Base-by-base conservation (phyloP, 768 basidiomycete species). In the Mycena metata region DNA sequence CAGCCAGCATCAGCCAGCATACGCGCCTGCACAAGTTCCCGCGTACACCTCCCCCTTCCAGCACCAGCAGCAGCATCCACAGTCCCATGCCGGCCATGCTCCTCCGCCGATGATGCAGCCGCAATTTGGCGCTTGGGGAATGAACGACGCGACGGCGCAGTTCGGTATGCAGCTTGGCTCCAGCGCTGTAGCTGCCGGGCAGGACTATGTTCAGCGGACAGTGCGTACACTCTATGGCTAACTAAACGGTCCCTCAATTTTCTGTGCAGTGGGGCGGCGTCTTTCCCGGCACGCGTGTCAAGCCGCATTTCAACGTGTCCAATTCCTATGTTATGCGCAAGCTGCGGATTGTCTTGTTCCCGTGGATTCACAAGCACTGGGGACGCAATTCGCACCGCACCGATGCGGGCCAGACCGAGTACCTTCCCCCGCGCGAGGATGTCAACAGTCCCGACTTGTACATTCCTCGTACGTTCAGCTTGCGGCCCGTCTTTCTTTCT, bases 361-460 rank as follows among this genome's bases (percentile, higher is more conserved):
- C 98, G 0, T 99, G 98, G 98, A 79, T 90, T 47, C 96, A 99
- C 77, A 89, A 87, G 64, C 93, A 96, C 0, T 96, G 96, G 93
- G 86, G 90, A 2, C 85, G 97, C 10, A 88, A 89, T 67, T 76
- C 90, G 13, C 83, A 81, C 58, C 85, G 93, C 56, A 84, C 88
- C 23, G 92, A 94, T 75, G 83, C 90, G 69, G 80, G 84, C 0
- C 86, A 89, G 73, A 87, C 88, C 5, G 94, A 96, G 74, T 99
- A 91, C 89, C 89, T 92, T 60, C 83, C 94, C 5, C 98, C 98
- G 3, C 83, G 97, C 60, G 96, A 98, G 41, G 98, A 99, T 75
- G 88, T 99, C 72, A 99, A 99, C 74, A 92, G 90, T 62, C 98
- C 98, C 0, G 98, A 99, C 81, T 82, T 99, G 21, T 99, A 99